Conservation (phyloP, 164 flowering plant species). For the Amborella trichopoda region DNA sequence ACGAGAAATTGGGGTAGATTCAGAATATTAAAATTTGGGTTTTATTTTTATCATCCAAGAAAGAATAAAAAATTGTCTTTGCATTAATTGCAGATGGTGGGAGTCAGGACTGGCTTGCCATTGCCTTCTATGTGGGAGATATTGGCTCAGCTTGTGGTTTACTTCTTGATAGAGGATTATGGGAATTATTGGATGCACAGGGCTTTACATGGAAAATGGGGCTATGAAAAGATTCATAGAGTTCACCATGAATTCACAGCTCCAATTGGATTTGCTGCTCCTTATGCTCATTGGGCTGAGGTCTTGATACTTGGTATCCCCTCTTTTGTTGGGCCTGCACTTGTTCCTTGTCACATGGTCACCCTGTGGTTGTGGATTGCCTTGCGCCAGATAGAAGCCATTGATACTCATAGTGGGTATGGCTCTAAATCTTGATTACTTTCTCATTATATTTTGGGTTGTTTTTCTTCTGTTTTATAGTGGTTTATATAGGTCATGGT, state of each 20-base stretch:
- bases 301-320: slow-evolving; percentile 73
- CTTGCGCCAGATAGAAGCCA: slow-evolving; percentile 82
- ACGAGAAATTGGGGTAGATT: too few species aligned
- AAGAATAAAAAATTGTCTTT: too few species aligned
- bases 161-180: slow-evolving; percentile 66
- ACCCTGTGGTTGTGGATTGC: slow-evolving; percentile 87
- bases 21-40: too few species aligned
- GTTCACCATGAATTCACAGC: slow-evolving; percentile 89
- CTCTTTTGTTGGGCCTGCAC: slow-evolving; percentile 75
- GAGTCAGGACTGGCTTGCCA: slow-evolving; percentile 65
- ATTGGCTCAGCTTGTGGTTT: slow-evolving; percentile 47
- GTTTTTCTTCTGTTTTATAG: neutral
- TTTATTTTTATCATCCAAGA: too few species aligned
- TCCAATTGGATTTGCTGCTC: slow-evolving; percentile 75
- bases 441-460: neutral
- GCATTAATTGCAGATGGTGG: slow-evolving; percentile 62
- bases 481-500: neutral
- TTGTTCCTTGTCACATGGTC: slow-evolving; percentile 82
- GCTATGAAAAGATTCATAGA: slow-evolving; percentile 70
- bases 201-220: slow-evolving; percentile 67
- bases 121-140: slow-evolving; percentile 78
- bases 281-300: slow-evolving; percentile 92
- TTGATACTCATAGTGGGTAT: slow-evolving; percentile 93
- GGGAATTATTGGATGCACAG: slow-evolving; percentile 87
- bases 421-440: slow-evolving; percentile 6